A percentile compares a stretch with the other conserved stretches of the same genome.
These are phyloP conservation scores for Globisporangium paddicum DNA, from an alignment of 352 stramenopile genomes.

Conservation along the genomic window DNA sequence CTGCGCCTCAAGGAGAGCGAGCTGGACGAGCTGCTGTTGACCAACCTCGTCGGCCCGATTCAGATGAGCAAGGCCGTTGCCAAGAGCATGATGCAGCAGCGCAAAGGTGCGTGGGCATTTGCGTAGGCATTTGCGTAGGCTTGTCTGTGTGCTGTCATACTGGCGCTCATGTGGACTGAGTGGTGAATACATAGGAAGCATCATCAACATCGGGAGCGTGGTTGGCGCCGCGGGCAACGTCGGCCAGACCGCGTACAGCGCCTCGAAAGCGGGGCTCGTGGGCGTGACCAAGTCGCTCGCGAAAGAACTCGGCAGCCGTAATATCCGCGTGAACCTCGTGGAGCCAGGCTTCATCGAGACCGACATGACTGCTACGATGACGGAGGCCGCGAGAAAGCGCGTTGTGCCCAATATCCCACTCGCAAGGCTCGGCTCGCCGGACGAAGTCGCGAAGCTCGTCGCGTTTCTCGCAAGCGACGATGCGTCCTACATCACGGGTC, in stretches of 20 bases:
- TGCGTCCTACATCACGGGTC: constrained; percentile 81
- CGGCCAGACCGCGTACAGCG: constrained; percentile 79
- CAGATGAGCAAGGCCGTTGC: constrained; percentile 71
- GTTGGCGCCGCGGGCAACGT: constrained; percentile 70
- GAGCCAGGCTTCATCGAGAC: constrained; percentile 84
- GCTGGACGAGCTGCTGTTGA: constrained; percentile 64
- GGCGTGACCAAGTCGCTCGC: constrained; percentile 77
- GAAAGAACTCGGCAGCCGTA: constrained; percentile 77
- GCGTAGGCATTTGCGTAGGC: no score
- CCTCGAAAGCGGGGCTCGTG: constrained; percentile 71
- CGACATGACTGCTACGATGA: constrained; percentile 73
- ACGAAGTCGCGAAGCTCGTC: constrained; percentile 79
- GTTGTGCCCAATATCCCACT: constrained; percentile 54
- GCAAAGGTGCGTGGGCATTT: constrained; percentile 23
- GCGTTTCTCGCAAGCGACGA: constrained; percentile 75
- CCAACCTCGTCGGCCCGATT: constrained; percentile 72
- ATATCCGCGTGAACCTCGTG: constrained; percentile 87
- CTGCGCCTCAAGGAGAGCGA: constrained; percentile 54
- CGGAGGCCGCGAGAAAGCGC: constrained; percentile 36
- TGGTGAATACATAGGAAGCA: constrained; percentile 27
- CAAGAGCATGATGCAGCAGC: constrained; percentile 77
- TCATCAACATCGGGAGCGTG: constrained; percentile 85
- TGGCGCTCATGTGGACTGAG: neutral
- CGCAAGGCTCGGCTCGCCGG: constrained; percentile 46
- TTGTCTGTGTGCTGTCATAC: neutral